Conservation (phyloP, 352 stramenopile species). For the Elongisporangium prolatum region DNA sequence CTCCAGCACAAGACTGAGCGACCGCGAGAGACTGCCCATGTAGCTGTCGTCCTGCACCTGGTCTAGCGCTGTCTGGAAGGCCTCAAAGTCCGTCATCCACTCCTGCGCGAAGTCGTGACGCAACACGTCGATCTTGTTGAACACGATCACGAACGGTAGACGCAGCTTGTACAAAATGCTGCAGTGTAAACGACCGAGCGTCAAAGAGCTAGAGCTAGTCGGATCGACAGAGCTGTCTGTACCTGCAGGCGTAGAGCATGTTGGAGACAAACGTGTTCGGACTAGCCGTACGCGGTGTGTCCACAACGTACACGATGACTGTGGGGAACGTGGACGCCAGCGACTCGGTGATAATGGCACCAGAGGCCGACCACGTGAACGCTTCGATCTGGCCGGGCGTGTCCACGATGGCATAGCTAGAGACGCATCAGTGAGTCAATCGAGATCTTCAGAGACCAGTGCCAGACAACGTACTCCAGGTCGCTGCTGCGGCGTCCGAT, state of each 20-base stretch:
- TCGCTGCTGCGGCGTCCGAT: slow-evolving; percentile 86
- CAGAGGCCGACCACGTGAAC: slow-evolving; percentile 99
- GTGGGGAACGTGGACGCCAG: slow-evolving; percentile 97
- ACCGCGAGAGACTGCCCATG: slow-evolving; percentile 90
- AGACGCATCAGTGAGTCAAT: background rate
- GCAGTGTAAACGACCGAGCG: background rate
- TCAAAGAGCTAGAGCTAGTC: background rate
- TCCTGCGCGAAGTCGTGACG: slow-evolving; percentile 93
- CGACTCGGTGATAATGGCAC: slow-evolving; percentile 97
- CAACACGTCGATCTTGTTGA: slow-evolving; percentile 99
- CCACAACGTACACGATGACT: slow-evolving; percentile 97
- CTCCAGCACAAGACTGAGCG: slow-evolving; percentile 83
- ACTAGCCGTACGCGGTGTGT: slow-evolving; percentile 94
- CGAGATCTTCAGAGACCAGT: background rate
- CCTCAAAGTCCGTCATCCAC: slow-evolving; percentile 99
- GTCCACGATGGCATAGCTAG: slow-evolving; percentile 96
- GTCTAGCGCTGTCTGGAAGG: slow-evolving; percentile 96
- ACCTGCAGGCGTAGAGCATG: slow-evolving; percentile 98
- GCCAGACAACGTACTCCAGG: slow-evolving; percentile 60
- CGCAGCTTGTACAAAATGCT: slow-evolving; percentile 97
- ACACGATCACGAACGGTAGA: slow-evolving; percentile 96
- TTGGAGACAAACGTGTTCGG: slow-evolving; percentile 99
- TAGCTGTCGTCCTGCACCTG: slow-evolving; percentile 87
- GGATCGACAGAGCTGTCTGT: too few relatives aligned
- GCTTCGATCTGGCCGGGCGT: slow-evolving; percentile 99